Evolutionary conservation across 768 basidiomycete species (phyloP).

Genomic region (Galerina marginata): DNA sequence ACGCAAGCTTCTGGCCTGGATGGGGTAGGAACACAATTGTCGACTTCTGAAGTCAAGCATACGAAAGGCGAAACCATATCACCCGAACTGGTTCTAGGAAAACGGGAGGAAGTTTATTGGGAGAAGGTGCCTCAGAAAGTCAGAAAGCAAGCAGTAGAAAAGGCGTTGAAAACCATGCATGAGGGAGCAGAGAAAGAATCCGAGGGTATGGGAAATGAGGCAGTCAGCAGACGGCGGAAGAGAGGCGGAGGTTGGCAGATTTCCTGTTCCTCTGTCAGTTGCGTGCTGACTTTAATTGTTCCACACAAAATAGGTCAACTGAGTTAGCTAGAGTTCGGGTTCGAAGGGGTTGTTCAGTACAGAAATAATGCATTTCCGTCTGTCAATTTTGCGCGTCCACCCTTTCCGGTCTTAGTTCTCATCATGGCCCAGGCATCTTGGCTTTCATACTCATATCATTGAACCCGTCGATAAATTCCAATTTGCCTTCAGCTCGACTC

Average conservation of each 20-base stretch:
- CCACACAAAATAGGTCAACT: too few species aligned
- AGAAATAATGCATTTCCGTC: too few species aligned
- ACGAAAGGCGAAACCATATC: slow-evolving; percentile 35
- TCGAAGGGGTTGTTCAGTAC: too few species aligned
- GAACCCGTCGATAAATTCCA: too few species aligned
- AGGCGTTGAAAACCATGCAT: slow-evolving; percentile 34
- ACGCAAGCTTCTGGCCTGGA: slow-evolving; percentile 62
- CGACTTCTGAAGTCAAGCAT: slow-evolving; percentile 2
- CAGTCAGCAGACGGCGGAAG: background rate
- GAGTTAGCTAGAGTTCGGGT: too few species aligned
- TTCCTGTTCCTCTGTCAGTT: background rate
- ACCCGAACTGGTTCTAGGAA: slow-evolving; percentile 65
- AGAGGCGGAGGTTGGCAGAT: background rate
- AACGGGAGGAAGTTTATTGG: slow-evolving; percentile 78
- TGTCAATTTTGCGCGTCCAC: too few species aligned
- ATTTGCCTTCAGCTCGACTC: too few species aligned
- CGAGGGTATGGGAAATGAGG: background rate
- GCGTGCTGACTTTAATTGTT: too few species aligned
- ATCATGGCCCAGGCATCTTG: too few species aligned
- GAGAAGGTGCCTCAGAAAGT: slow-evolving; percentile 79
- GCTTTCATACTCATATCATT: too few species aligned
- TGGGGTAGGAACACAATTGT: slow-evolving; percentile 42
- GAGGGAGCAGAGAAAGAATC: background rate
- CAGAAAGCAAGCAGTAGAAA: slow-evolving; percentile 61
- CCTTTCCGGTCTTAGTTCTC: too few species aligned